Evolutionary conservation across 1,284 basidiomycete genomes (phyloP).

Genomic region (Inonotus obliquus): DNA sequence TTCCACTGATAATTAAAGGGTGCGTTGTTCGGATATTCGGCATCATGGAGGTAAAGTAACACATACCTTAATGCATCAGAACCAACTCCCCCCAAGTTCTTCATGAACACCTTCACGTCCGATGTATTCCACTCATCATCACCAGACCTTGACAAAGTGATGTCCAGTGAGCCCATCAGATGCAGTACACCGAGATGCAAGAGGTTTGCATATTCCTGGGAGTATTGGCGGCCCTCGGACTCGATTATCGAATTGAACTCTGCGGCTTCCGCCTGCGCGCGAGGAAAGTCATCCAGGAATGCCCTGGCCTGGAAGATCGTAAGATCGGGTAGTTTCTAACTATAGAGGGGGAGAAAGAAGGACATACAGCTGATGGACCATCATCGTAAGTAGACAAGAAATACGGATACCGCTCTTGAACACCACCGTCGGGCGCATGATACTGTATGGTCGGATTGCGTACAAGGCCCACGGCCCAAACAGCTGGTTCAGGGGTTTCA

Average conservation of each 20-base stretch:
- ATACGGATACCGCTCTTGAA: constrained; percentile 29
- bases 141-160: constrained; percentile 28
- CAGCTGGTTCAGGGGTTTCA: constrained; percentile 26
- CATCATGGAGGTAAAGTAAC: neutral
- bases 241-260: constrained; percentile 29
- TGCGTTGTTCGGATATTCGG: neutral
- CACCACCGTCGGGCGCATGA: constrained; percentile 21
- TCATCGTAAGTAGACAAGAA: constrained; percentile 28
- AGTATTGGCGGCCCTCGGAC: constrained; percentile 18
- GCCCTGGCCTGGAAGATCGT: constrained; percentile 29
- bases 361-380: neutral
- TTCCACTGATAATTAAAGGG: neutral
- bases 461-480: constrained; percentile 38
- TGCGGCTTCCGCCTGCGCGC: constrained; percentile 28
- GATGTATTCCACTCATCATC: constrained; percentile 26
- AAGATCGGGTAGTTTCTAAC: neutral
- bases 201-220: constrained; percentile 34
- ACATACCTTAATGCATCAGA: neutral
- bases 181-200: constrained; percentile 36
- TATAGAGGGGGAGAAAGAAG: neutral
- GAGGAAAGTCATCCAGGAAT: constrained; percentile 36
- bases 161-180: constrained; percentile 36
- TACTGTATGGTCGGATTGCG: constrained; percentile 38
- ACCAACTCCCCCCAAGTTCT: constrained; percentile 7
- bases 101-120: constrained; percentile 22